Evolutionary conservation across 768 basidiomycete species (phyloP).

Genomic region (Cyathus striatus): DNA sequence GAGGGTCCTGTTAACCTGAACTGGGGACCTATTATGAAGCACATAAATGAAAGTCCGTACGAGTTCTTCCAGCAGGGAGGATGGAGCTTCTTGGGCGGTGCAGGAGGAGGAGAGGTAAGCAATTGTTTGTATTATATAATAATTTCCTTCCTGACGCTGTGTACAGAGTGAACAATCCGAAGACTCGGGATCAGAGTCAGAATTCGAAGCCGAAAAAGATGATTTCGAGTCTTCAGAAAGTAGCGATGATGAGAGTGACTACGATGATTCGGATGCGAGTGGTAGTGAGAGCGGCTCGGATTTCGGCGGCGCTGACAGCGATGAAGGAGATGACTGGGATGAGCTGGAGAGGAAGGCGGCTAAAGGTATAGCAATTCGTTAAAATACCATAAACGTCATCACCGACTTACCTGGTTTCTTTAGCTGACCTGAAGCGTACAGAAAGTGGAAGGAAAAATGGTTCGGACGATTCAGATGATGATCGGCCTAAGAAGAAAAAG

Average conservation of each 20-base stretch:
- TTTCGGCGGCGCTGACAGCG: conserved; percentile 51
- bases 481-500: conserved; percentile 41
- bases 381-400: conserved; percentile 9
- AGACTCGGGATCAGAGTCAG: conserved; percentile 45
- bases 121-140: neutral
- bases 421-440: conserved; percentile 48
- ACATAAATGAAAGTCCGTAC: conserved; percentile 91
- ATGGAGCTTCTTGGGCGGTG: conserved; percentile 84
- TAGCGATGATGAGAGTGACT: conserved; percentile 60
- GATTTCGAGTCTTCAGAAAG: conserved; percentile 50
- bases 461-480: conserved; percentile 51
- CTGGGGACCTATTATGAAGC: conserved; percentile 99
- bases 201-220: conserved; percentile 54
- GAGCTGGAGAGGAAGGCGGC: conserved; percentile 90
- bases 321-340: conserved; percentile 93
- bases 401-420: conserved; percentile 7
- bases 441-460: conserved; percentile 34
- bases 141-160: neutral
- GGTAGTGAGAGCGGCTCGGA: conserved; percentile 64
- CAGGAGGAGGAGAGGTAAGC: conserved; percentile 62
- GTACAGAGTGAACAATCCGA: conserved; percentile 35
- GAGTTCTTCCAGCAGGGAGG: conserved; percentile 97
- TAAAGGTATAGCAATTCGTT: conserved; percentile 51
- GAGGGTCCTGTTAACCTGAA: conserved; percentile 97
- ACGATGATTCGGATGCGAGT: conserved; percentile 59